Evolutionary conservation across 1,139 yeast genomes (phyloP), one percentile per base, ranked within the genome.

Genomic region (Saccharomyces hybrid): DNA sequence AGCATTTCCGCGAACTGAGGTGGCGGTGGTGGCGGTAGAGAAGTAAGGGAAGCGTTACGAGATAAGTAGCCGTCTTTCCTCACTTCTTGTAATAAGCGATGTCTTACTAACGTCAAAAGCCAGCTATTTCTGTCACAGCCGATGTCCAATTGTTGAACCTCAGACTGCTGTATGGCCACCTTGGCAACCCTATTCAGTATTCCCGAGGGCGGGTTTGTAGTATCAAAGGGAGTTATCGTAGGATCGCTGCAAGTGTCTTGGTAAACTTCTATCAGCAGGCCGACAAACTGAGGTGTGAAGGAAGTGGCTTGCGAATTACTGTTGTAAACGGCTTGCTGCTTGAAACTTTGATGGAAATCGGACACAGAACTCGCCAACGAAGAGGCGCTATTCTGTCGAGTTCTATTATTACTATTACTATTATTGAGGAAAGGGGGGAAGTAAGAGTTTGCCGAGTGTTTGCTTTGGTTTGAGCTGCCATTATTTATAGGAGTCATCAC

Each of bases 201-300:
- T 3, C 71, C 72, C 2, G 69, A 64, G 1, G 73, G 72, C 8
- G 73, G 73, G 53, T 68, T 68, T 19, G 53, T 52, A 27, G 60
- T 59, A 51, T 70, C 73, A 50, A 69, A 70, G 1, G 73, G 73
- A 3, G 73, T 69, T 11, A 65, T 60, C 4, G 68, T 64, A 11
- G 72, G 71, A 51, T 70, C 71, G 14, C 64, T 58, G 49, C 67
- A 64, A 9, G 65, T 55, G 14, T 54, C 52, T 48, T 65, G 66
- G 53, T 69, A 70, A 5, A 62, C 60, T 21, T 67, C 68, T 59
- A 66, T 53, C 34, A 70, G 56, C 34, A 70, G 53, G 11, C 57
- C 54, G 5, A 64, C 51, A 51, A 70, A 70, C 34, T 62, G 62
- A 12, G 54, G 55, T 2, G 71, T 58, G 49, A 68, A 63, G 42